Evolutionary conservation across 148 eudicot genomes (phyloP).

Genomic region (Pouteria glomerata): DNA sequence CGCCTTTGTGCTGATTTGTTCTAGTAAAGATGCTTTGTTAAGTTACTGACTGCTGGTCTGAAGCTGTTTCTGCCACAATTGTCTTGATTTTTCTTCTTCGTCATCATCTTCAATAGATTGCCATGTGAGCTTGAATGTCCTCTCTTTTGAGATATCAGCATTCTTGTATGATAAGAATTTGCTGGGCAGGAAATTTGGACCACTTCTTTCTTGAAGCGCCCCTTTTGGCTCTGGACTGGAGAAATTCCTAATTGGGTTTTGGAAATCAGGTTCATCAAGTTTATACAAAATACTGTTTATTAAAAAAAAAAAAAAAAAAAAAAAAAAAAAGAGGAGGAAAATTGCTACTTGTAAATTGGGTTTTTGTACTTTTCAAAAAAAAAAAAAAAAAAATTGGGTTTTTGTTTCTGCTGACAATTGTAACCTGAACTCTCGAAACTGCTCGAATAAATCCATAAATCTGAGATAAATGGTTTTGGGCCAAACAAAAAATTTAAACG

Average conservation of each 20-base stretch:
- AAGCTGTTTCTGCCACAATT: neutral
- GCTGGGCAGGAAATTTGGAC: neutral
- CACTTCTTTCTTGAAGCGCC: neutral
- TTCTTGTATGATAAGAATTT: neutral
- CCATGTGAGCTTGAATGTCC: neutral
- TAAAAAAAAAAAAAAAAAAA: too few species aligned
- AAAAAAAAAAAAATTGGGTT: too few species aligned
- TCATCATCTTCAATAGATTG: neutral
- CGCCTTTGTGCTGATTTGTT: neutral
- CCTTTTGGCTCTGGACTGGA: neutral
- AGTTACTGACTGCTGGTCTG: neutral
- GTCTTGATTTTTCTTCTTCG: neutral
- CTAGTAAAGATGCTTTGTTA: neutral
- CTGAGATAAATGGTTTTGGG: too few species aligned
- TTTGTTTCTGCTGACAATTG: too few species aligned
- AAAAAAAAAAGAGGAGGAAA: too few species aligned
- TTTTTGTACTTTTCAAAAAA: too few species aligned
- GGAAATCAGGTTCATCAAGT: neutral
- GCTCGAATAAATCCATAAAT: too few species aligned
- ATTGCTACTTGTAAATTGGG: too few species aligned
- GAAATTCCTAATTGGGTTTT: neutral
- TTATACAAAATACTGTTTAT: too few species aligned
- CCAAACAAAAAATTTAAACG: too few species aligned
- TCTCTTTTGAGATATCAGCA: neutral
- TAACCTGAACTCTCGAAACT: too few species aligned